Evolutionary conservation across 108 stramenopile genomes (phyloP), one percentile per base, ranked within the genome.

Genomic region (Stephanodiscus minutulus): DNA sequence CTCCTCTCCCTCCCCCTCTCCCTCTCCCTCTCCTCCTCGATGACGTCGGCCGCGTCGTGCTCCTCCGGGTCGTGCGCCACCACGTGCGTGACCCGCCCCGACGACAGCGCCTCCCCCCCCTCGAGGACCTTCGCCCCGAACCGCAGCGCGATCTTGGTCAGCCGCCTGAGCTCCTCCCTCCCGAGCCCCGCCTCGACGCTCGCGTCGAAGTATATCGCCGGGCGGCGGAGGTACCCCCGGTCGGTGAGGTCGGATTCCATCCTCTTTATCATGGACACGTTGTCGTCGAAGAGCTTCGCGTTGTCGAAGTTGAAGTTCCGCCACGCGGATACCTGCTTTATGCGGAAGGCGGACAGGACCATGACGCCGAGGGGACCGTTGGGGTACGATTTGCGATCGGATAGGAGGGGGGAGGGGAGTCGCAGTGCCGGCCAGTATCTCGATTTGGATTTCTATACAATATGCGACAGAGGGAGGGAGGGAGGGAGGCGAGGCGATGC

Each of bases 31-130:
- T 82, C 76, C 50, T 68, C 66, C 24, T 46, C 76, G 17, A 77
- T 43, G 7, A 75, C 59, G 12, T 70, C 68, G 3, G 9, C 48
- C 5, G 65, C 57, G 72, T 82, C 82, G 43, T 76, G 73, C 37
- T 77, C 82, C 54, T 82, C 82, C 17, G 65, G 70, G 63, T 82
- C 82, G 49, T 76, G 68, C 13, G 55, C 82, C 0, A 82, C 76
- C 35, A 82, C 56, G 43, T 82, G 82, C 12, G 68, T 76, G 2
- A 76, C 77, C 18, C 43, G 46, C 6, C 68, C 66, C 18, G 25
- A 20, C 22, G 56, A 18, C 61, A 61, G 49, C 6, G 72, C 72
- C 10, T 33, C 65, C 29, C 21, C 60, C 48, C 73, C 65, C 35
- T 17, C 25, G 7, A 60, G 47, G 1, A 78, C 65, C 20, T 15